phyloP scores from a whole-genome alignment of 345 rosid species.

The Gossypioides kirkii region DNA sequence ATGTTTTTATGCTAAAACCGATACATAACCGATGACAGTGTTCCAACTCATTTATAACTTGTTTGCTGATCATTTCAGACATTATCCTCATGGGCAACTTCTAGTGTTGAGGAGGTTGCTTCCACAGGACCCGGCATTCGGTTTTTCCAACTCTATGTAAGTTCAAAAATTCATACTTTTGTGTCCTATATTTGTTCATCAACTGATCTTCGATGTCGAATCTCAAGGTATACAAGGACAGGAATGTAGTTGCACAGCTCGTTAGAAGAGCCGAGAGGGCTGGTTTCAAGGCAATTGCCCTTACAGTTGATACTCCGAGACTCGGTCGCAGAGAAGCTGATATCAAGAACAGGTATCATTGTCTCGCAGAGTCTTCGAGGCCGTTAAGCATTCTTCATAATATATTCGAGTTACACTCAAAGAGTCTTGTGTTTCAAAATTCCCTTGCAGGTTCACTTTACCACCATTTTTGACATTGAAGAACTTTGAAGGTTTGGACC shows the following conservation, averaged over 20 bases:
- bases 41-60: background rate
- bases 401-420: background rate
- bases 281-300: conserved; percentile 94
- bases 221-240: conserved; percentile 61
- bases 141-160: conserved; percentile 86
- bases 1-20: no score
- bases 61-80: conserved; percentile 42
- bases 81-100: conserved; percentile 87
- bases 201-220: conserved; percentile 6
- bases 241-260: conserved; percentile 76
- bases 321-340: conserved; percentile 92
- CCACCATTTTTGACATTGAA: conserved; percentile 82
- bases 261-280: conserved; percentile 91
- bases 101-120: conserved; percentile 91
- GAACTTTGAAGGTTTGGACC: conserved; percentile 92
- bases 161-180: conserved; percentile 13
- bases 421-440: background rate
- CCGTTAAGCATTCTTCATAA: background rate
- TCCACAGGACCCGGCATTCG: conserved; percentile 86
- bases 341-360: conserved; percentile 71
- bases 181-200: background rate
- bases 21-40: no score
- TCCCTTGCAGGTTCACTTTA: conserved; percentile 53
- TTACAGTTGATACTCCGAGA: conserved; percentile 89
- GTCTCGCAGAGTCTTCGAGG: background rate